Base-by-base conservation (phyloP, 2,329 filamentous ascomycete genomes). In the Fusarium subtropicale region DNA sequence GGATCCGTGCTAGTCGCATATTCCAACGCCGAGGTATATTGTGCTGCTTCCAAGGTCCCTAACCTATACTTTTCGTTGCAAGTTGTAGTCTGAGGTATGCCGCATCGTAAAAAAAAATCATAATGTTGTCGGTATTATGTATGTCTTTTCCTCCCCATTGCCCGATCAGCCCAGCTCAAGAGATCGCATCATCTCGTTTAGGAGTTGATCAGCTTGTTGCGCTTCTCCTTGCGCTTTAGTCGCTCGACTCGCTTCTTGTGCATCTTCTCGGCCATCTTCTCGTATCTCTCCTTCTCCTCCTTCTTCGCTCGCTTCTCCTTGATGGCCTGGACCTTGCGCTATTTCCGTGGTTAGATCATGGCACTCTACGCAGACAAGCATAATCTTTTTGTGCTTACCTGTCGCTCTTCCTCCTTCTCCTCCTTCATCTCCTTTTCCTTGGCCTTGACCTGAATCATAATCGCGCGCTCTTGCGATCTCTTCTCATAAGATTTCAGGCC, bases 261-360 rank as follows among this genome's bases (percentile, higher is more conserved):
- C 96, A 99, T 98, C 84, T 96, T 98, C 83, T 94, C 93, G 22
- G 94, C 95, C 88, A 99, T 88, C 84, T 94, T 93, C 80, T 94
- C 93, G 78, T 95, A 98, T 72, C 95, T 86, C 76, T 94, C 93
- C 81, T 92, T 94, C 84, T 98, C 96, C 75, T 93, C 94, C 86
- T 97, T 98, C 54, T 91, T 92, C 22, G 89, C 91, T 72, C 93
- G 88, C 81, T 91, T 94, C 69, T 97, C 93, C 76, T 92, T 94
- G 77, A 98, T 92, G 13, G 87, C 87, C 76, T 94, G 87, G 56
- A 96, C 89, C 72, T 90, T 90, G 77, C 87, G 86, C 92, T 97
- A 76, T 56, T 69, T 39, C 12, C 24, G 7, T 20, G 41, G 54
- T 75, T 58, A 75, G 69, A 34, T 45, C 30, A 9, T 38, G 38